A percentile compares a stretch with the other conserved stretches of the same genome.
These are phyloP conservation scores for Oryza meridionalis DNA, from an alignment of 176 grass and related monocot genomes.

Conservation along the genomic window DNA sequence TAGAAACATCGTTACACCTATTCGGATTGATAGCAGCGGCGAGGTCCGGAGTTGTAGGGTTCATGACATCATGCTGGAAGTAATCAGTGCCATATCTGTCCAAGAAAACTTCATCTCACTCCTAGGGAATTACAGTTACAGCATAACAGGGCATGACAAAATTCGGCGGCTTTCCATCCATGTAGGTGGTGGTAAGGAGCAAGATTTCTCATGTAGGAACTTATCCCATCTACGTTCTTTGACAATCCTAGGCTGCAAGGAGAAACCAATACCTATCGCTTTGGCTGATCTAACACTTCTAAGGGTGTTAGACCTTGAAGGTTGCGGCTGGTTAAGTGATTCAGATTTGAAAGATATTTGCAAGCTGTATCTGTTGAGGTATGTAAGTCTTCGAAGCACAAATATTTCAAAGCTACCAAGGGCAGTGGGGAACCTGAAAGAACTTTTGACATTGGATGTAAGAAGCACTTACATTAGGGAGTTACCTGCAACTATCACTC, in stretches of 20 bases:
- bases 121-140: neutral
- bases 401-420: neutral
- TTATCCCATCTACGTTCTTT: neutral
- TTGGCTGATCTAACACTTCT: neutral
- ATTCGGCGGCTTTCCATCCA: constrained; percentile 6
- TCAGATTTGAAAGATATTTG: neutral
- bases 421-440: constrained; percentile 5
- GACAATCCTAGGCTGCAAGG: neutral
- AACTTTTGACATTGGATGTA: neutral
- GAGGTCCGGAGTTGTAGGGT: neutral
- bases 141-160: constrained; percentile 14
- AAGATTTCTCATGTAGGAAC: neutral
- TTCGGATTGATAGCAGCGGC: neutral
- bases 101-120: constrained; percentile 22
- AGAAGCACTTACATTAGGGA: neutral
- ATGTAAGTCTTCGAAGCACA: constrained; percentile 20
- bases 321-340: neutral
- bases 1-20: constrained; percentile 16
- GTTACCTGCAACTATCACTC: neutral
- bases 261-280: neutral
- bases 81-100: neutral
- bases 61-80: constrained; percentile 41
- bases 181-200: neutral
- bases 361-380: constrained; percentile 20
- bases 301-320: constrained; percentile 29